phyloP scores from a whole-genome alignment of 495 filamentous ascomycete species.

The Xylaria sp. region DNA sequence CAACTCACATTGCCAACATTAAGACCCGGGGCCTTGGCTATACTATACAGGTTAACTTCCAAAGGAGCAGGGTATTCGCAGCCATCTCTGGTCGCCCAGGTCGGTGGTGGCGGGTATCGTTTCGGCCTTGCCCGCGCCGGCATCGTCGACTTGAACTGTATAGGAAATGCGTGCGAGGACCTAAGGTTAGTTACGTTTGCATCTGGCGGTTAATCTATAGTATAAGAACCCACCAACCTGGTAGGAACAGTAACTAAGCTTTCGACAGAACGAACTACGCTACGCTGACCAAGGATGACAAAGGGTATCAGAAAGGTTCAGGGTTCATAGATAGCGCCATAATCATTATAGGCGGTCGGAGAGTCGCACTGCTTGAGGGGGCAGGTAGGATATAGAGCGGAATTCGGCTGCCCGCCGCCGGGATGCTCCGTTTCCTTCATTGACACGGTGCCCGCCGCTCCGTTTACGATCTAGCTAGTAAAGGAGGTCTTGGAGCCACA shows the following conservation, averaged over 20 bases:
- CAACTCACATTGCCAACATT: neutral
- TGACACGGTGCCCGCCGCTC: conserved; percentile 3
- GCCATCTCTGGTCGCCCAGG: neutral
- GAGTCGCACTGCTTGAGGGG: conserved; percentile 1
- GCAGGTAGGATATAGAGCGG: neutral
- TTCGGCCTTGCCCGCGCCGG: conserved; percentile 2
- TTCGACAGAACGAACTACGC: neutral
- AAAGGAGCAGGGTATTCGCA: neutral
- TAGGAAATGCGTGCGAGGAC: neutral
- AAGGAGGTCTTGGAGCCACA: neutral
- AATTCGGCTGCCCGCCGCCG: conserved; percentile 5
- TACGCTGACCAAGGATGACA: conserved; percentile 12
- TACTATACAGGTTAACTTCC: neutral
- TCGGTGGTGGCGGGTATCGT: neutral
- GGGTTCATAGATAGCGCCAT: neutral
- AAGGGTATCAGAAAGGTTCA: neutral
- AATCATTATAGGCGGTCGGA: neutral
- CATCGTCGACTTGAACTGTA: neutral
- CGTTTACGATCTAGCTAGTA: neutral
- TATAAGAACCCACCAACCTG: conserved; percentile 9
- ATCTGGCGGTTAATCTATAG: neutral
- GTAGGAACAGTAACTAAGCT: conserved; percentile 9
- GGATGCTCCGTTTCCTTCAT: conserved; percentile 4
- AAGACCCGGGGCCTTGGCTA: neutral
- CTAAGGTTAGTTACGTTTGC: too few relatives aligned